Evolutionary conservation across 306 rosid species (phyloP).

Genomic region (Cucumis hystrix): DNA sequence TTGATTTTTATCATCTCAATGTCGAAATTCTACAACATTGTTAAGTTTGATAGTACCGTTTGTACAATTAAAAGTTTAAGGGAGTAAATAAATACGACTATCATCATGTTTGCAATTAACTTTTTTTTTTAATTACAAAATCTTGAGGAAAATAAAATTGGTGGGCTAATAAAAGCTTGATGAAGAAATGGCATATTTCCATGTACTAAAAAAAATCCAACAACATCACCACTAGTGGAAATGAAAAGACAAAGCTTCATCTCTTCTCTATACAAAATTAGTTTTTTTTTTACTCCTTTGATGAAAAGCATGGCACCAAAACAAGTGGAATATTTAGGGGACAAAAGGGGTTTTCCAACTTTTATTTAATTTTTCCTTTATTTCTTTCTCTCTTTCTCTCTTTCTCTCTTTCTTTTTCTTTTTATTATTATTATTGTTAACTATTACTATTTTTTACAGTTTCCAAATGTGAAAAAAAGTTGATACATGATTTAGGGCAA

Average conservation of each 20-base stretch:
- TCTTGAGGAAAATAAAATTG: not conserved
- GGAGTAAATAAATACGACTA: too few relatives aligned
- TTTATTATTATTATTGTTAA: not conserved
- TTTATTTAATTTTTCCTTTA: not conserved
- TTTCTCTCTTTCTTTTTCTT: not conserved
- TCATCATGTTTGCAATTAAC: too few relatives aligned
- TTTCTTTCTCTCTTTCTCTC: too few relatives aligned
- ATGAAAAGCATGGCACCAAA: slow-evolving; percentile 3
- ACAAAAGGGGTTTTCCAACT: slow-evolving; percentile 1
- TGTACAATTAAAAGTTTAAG: too few relatives aligned
- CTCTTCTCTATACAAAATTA: not conserved
- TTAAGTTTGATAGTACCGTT: too few relatives aligned
- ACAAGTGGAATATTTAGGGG: slow-evolving; percentile 1
- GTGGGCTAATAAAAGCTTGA: slow-evolving; percentile 6
- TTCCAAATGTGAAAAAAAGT: not conserved
- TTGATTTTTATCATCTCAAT: too few relatives aligned
- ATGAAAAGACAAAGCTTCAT: not conserved
- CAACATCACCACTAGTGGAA: slow-evolving; percentile 6
- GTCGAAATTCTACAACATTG: too few relatives aligned
- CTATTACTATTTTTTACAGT: not conserved
- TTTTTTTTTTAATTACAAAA: too few relatives aligned
- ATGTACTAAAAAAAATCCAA: not conserved
- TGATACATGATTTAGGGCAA: not conserved
- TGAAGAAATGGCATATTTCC: slow-evolving; percentile 6
- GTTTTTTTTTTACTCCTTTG: not conserved